Evolutionary conservation across 192 early-diverging fungal genomes (phyloP).

Genomic region (Backusella mclennaniae): DNA sequence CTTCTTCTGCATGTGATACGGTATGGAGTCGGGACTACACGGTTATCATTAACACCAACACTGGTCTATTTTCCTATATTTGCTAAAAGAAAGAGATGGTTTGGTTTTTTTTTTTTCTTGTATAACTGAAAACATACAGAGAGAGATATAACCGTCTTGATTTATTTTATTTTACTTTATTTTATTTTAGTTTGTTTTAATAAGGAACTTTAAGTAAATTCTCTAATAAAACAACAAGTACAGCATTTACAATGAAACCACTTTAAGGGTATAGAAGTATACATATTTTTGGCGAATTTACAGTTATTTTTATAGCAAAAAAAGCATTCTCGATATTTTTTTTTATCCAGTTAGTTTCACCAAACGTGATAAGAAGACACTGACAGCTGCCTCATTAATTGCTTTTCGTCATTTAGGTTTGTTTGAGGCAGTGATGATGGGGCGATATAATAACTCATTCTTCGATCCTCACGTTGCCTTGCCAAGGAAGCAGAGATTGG

Average conservation of each 20-base stretch:
- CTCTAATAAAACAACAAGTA: neutral
- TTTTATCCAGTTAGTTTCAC: neutral
- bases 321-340: neutral
- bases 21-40: neutral
- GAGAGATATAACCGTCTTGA: neutral
- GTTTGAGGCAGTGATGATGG: neutral
- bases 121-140: neutral
- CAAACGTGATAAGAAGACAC: conserved; percentile 20
- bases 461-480: conserved; percentile 14
- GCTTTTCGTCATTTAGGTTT: conserved; percentile 4
- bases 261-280: neutral
- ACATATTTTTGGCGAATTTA: conserved; percentile 10
- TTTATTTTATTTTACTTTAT: neutral
- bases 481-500: conserved; percentile 15
- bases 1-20: neutral
- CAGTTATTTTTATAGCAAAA: neutral
- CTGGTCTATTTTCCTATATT: neutral
- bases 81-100: neutral
- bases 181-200: conserved; percentile 7
- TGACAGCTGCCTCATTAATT: conserved; percentile 13
- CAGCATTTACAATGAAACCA: conserved; percentile 5
- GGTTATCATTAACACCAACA: neutral
- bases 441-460: conserved; percentile 10
- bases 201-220: neutral
- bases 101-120: neutral